phyloP scores from a whole-genome alignment of 805 yeast species.

The Suhomyces vadensis region DNA sequence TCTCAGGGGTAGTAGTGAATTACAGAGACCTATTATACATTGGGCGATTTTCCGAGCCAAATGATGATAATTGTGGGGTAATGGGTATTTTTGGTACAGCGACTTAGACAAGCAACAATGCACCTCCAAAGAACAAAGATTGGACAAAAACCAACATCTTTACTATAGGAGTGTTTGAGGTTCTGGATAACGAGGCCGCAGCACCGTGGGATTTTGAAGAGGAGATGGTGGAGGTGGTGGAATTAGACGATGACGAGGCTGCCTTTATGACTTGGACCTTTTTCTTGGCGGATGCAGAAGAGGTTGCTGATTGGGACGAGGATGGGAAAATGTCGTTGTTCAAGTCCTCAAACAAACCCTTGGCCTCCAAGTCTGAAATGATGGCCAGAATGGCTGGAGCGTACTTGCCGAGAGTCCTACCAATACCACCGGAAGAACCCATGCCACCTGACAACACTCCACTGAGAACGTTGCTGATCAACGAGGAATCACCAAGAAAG shows the following conservation, averaged over 20 bases:
- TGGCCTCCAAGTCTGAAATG: conserved; percentile 32
- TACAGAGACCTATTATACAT: not conserved
- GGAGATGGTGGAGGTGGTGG: conserved; percentile 4
- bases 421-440: conserved; percentile 12
- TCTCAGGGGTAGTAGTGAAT: too few relatives aligned
- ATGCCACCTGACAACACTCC: conserved; percentile 24
- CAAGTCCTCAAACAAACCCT: conserved; percentile 40
- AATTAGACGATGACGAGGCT: conserved; percentile 7
- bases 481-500: conserved; percentile 26
- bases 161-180: conserved; percentile 5
- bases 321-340: conserved; percentile 34
- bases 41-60: too few relatives aligned
- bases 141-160: conserved; percentile 18
- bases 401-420: conserved; percentile 24
- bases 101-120: conserved; percentile 17
- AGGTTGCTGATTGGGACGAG: conserved; percentile 12
- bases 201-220: conserved; percentile 4
- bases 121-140: conserved; percentile 24
- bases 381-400: conserved; percentile 31
- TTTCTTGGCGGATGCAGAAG: conserved; percentile 11
- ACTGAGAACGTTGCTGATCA: conserved; percentile 22
- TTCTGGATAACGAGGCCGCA: not conserved
- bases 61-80: not conserved
- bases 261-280: conserved; percentile 6
- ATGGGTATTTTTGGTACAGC: conserved; percentile 4